These are phyloP conservation scores for Chenopodium formosanum DNA, from an alignment of 148 eudicot species.

Conservation along the genomic window DNA sequence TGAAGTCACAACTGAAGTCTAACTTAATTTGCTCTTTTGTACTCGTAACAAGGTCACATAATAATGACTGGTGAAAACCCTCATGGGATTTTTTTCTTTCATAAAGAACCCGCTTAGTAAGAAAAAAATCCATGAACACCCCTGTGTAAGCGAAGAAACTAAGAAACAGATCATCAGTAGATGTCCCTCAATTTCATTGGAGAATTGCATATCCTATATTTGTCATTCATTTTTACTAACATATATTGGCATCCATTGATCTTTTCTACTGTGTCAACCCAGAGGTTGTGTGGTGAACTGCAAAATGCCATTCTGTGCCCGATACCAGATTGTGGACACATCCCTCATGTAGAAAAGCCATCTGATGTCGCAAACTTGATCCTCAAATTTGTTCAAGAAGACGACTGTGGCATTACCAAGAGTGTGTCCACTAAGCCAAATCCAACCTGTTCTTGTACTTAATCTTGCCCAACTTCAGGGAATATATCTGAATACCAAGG, in stretches of 20 bases:
- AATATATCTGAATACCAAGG: neutral
- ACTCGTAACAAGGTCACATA: no score
- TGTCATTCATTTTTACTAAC: neutral
- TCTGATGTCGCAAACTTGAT: constrained; percentile 53
- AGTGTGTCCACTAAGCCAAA: neutral
- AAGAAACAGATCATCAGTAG: no score
- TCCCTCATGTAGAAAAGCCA: constrained; percentile 89
- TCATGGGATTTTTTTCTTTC: neutral
- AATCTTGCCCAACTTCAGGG: neutral
- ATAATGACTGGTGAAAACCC: neutral
- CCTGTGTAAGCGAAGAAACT: no score
- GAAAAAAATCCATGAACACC: neutral
- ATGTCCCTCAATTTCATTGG: neutral
- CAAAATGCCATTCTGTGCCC: constrained; percentile 64
- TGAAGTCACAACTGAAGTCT: neutral
- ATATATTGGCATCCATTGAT: neutral
- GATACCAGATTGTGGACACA: constrained; percentile 86
- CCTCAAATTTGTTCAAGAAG: constrained; percentile 41
- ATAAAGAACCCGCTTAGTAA: neutral
- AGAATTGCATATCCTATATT: neutral
- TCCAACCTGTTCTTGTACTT: neutral
- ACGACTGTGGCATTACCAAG: neutral
- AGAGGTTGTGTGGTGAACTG: constrained; percentile 70
- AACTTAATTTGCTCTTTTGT: neutral
- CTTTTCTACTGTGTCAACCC: constrained; percentile 19